Evolutionary conservation across 352 stramenopile species (phyloP), one percentile per base, ranked within the genome.

Genomic region (Globisporangium megalacanthum): DNA sequence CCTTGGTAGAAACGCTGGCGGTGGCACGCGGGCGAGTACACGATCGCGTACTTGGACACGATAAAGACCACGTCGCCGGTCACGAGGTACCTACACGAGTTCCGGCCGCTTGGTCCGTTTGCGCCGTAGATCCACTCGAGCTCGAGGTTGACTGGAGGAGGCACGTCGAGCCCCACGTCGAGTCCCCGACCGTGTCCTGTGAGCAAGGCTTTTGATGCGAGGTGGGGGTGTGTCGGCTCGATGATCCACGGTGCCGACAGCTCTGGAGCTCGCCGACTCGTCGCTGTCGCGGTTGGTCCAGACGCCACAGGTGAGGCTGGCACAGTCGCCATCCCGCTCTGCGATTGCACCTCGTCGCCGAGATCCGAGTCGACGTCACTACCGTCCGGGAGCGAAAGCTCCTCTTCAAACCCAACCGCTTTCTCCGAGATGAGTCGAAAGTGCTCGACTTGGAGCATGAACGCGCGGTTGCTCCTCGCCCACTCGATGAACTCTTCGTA

Each of bases 401-500:
- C 69, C 19, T 91, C 79, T 50, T 88, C 75, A 55, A 79, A 83
- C 5, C 70, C 77, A 4, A 87, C 68, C 0, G 73, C 75, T 15
- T 87, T 92, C 55, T 90, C 78, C 0, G 77, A 77, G 33, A 94
- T 80, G 1, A 86, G 61, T 0, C 79, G 79, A 39, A 93, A 92
- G 13, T 79, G 74, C 45, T 95, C 85, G 6, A 92, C 76, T 58
- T 92, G 80, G 11, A 93, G 65, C 83, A 95, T 93, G 42, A 95
- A 93, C 41, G 79, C 82, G 2, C 83, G 83, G 41, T 93, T 90
- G 55, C 77, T 91, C n/a, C 84, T 68, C 2, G 84, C 80, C 83
- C 84, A 92, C 7, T 79, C 67, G 54, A 95, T 83, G 50, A 95
- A 93, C 46, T 88, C 85, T 39, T 92, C 82, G 46, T 85, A 90